Base-by-base conservation (phyloP, 768 basidiomycete genomes). In the Neoboletus magnificus region DNA sequence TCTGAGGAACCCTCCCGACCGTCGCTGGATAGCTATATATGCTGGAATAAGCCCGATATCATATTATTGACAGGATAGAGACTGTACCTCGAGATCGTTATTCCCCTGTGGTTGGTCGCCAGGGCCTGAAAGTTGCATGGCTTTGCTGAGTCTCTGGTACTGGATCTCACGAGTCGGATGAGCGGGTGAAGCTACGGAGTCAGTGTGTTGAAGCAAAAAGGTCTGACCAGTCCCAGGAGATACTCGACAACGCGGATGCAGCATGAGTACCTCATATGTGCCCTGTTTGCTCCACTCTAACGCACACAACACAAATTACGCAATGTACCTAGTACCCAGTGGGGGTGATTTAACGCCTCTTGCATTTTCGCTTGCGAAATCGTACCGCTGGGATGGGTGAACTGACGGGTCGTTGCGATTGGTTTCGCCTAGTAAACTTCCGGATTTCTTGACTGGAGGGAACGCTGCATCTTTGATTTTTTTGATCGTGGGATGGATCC, bases 1-100 rank as follows among this genome's bases (percentile, higher is more conserved):
- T 68, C 66, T 8, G 63, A 58, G 44, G 69, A 23, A 30, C 78
- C 75, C 56, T 74, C 72, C 78, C 74, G 56, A 25, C 39, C 50
- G 33, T 50, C 20, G 22, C 42, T 42, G 25, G 44, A 40, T 16
- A 36, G 27, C 58, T 63, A 27, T 16, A 18, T 42, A 20, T 35
- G 29, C 39, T 36, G 32, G 44, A 33, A n/a, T 51, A 25, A 39
- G 49, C n/a, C 10, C 10, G 7, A 50, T 13, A 10, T 16, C 36
- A 18, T 16, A 29, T 32, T 16, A 25, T 36, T 44, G 39, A 33
- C 16, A 30, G 23, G 7, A 27, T 9, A n/a, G 46, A 12, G 42
- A 10, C 32, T 40, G 37, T 53, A 68, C 66, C 52, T 59, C 32
- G 27, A 35, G n/a, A 35, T 53, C 36, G 36, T 11, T 29, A 5